Percentiles rank a stretch among this genome's conserved stretches.
phyloP scores from a whole-genome alignment of 495 filamentous ascomycete species.

The Xylaria flabelliformis region DNA sequence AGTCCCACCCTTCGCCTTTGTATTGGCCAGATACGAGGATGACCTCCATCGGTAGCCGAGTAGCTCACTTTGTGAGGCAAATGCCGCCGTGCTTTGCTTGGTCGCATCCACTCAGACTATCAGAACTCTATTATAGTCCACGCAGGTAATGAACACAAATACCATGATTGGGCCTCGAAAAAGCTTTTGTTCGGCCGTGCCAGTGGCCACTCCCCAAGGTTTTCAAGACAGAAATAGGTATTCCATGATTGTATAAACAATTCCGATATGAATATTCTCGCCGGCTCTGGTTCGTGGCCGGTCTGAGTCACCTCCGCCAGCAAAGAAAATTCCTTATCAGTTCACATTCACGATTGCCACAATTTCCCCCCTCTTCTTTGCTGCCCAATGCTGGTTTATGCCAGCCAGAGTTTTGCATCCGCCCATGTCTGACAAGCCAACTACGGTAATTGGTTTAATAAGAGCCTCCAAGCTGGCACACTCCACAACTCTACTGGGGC shows the following conservation, averaged over 20 bases:
- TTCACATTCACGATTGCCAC: neutral
- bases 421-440: neutral
- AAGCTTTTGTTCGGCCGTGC: slow-evolving; percentile 2
- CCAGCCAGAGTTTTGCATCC: slow-evolving; percentile 6
- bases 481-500: slow-evolving; percentile 15
- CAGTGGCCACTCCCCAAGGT: neutral
- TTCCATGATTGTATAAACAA: neutral
- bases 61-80: slow-evolving; percentile 19
- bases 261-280: neutral
- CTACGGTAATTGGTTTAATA: slow-evolving; percentile 7
- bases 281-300: slow-evolving; percentile 10
- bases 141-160: neutral
- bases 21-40: slow-evolving; percentile 3
- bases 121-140: neutral
- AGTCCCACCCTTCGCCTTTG: neutral
- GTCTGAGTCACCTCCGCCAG: slow-evolving; percentile 14
- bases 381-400: slow-evolving; percentile 26
- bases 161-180: neutral
- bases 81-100: slow-evolving; percentile 20
- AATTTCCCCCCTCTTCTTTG: slow-evolving; percentile 23
- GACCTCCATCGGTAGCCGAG: neutral
- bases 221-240: neutral
- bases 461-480: slow-evolving; percentile 10
- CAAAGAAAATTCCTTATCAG: slow-evolving; percentile 14
- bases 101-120: neutral